A percentile compares a stretch with the other conserved stretches of the same genome.
These are phyloP conservation scores for Epithele typhae DNA, from an alignment of 768 basidiomycete species.

Conservation along the genomic window DNA sequence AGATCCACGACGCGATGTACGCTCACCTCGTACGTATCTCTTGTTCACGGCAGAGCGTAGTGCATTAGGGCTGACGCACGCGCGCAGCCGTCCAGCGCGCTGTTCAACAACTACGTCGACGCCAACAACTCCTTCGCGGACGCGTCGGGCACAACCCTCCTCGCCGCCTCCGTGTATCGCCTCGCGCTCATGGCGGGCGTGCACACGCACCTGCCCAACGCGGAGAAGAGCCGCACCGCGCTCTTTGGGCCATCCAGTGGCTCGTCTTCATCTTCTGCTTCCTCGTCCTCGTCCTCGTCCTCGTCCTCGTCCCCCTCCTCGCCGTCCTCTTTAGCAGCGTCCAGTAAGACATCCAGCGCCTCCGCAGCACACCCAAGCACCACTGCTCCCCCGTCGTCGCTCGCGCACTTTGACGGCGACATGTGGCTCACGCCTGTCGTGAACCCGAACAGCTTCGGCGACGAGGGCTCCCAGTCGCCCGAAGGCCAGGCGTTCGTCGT, in stretches of 20 bases:
- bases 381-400: constrained; percentile 6
- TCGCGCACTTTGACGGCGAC: constrained; percentile 47
- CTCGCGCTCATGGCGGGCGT: constrained; percentile 51
- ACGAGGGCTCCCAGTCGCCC: constrained; percentile 51
- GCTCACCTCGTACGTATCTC: constrained; percentile 43
- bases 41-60: too few species aligned
- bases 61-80: constrained; percentile 6
- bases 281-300: background rate
- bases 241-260: constrained; percentile 22
- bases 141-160: constrained; percentile 64
- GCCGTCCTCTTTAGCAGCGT: background rate
- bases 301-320: constrained; percentile 6
- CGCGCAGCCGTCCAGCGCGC: constrained; percentile 37
- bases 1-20: constrained; percentile 76
- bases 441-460: constrained; percentile 54
- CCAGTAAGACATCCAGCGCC: too few species aligned
- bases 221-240: constrained; percentile 49
- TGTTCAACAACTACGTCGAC: constrained; percentile 75
- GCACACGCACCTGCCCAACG: constrained; percentile 47
- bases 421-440: constrained; percentile 77
- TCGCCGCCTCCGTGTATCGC: constrained; percentile 75
- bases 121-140: constrained; percentile 62
- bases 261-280: constrained; percentile 1
- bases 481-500: constrained; percentile 81
- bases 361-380: too few species aligned